Evolutionary conservation across 345 rosid genomes (phyloP).

Genomic region (Corchorus capsularis): DNA sequence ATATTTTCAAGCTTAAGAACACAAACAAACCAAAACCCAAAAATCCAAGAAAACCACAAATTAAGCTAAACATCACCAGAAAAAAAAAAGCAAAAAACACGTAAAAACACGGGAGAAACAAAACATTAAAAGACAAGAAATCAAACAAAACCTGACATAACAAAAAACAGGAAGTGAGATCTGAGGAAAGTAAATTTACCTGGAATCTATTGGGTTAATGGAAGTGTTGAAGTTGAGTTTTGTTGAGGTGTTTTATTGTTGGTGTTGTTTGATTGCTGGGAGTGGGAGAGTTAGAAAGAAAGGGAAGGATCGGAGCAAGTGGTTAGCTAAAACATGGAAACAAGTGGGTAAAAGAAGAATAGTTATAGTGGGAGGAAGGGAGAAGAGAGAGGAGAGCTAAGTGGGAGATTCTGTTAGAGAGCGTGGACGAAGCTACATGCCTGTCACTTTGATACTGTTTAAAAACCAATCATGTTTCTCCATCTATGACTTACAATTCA

Average conservation of each 20-base stretch:
- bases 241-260: not conserved
- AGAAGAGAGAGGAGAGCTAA: not conserved
- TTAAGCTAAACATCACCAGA: not conserved
- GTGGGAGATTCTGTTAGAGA: not conserved
- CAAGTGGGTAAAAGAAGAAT: not conserved
- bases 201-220: not conserved
- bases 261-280: not conserved
- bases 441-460: not conserved
- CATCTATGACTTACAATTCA: not conserved
- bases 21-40: not conserved
- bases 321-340: not conserved
- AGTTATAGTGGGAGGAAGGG: too few relatives aligned
- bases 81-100: not conserved
- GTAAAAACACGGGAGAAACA: not conserved
- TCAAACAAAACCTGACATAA: not conserved
- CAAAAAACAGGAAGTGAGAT: not conserved
- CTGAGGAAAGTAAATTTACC: conserved; percentile 11
- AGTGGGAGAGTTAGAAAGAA: conserved; percentile 4
- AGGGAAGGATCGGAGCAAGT: conserved; percentile 4
- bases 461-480: not conserved
- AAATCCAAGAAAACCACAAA: not conserved
- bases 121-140: not conserved
- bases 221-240: not conserved
- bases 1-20: not conserved
- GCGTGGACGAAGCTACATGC: not conserved